Conservation (phyloP, 768 basidiomycete species). For the Suillus subluteus region DNA sequence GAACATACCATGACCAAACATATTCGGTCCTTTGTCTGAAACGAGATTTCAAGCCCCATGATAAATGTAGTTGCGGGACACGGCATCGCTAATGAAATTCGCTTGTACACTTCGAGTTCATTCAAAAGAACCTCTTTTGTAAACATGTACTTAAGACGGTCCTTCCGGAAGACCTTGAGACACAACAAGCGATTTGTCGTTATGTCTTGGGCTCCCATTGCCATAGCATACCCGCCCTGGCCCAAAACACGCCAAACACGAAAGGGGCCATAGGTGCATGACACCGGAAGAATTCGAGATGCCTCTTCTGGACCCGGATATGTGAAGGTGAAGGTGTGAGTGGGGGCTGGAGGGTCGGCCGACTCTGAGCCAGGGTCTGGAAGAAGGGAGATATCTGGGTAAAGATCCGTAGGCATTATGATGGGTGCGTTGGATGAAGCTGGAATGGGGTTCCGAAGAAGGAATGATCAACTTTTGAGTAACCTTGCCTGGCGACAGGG, state of each 20-base stretch:
- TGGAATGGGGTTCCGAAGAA: not conserved
- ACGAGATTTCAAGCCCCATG: slow-evolving; percentile 41
- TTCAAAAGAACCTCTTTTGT: slow-evolving; percentile 24
- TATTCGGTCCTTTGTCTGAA: slow-evolving; percentile 34
- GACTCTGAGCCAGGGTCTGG: not conserved
- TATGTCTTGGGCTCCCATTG: slow-evolving; percentile 30
- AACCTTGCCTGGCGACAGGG: slow-evolving; percentile 13
- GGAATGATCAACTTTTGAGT: slow-evolving; percentile 13
- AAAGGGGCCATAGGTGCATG: slow-evolving; percentile 26
- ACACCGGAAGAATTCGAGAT: too few relatives aligned
- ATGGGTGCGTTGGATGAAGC: not conserved
- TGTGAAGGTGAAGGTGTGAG: not conserved
- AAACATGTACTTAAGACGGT: slow-evolving; percentile 15
- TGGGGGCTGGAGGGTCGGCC: not conserved
- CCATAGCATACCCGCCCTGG: slow-evolving; percentile 22
- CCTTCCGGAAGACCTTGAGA: slow-evolving; percentile 39
- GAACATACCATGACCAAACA: slow-evolving; percentile 45
- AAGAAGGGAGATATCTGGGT: not conserved
- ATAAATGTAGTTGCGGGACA: slow-evolving; percentile 37
- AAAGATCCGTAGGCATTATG: not conserved
- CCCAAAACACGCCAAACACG: slow-evolving; percentile 24
- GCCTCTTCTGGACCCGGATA: not conserved
- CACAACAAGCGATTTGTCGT: slow-evolving; percentile 39
- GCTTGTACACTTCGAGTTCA: slow-evolving; percentile 41
- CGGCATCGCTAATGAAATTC: slow-evolving; percentile 29